Percentiles rank a stretch among this genome's conserved stretches.
These are phyloP conservation scores for Schizonepeta tenuifolia DNA, from an alignment of 257 asterid genomes.

Conservation along the genomic window DNA sequence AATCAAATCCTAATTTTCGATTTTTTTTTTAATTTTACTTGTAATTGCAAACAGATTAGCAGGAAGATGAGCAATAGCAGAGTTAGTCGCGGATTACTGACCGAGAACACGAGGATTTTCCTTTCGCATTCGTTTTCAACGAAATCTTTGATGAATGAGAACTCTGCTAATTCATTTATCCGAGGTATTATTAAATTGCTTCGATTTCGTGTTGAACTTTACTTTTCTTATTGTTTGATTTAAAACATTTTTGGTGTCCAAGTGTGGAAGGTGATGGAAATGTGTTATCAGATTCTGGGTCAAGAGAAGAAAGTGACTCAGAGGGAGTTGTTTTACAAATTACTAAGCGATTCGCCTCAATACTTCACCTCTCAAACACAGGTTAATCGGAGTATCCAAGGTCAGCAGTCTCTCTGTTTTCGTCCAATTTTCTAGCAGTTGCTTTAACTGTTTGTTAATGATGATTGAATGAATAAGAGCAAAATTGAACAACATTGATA, in stretches of 20 bases:
- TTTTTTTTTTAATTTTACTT: background rate
- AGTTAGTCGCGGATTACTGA: conserved; percentile 71
- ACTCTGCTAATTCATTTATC: conserved; percentile 61
- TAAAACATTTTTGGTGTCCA: conserved; percentile 8
- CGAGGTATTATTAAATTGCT: conserved; percentile 60
- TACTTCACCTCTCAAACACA: conserved; percentile 74
- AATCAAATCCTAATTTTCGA: background rate
- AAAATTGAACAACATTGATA: background rate
- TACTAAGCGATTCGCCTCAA: conserved; percentile 78
- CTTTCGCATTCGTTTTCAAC: conserved; percentile 72
- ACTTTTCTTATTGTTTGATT: background rate
- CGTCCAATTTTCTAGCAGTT: background rate
- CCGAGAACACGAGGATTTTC: conserved; percentile 63
- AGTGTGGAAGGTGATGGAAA: conserved; percentile 98
- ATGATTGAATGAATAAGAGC: background rate
- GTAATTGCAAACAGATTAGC: conserved; percentile 51
- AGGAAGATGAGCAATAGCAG: conserved; percentile 74
- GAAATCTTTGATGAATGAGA: conserved; percentile 74
- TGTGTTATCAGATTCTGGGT: conserved; percentile 73
- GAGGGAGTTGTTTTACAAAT: conserved; percentile 85
- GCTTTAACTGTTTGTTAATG: background rate
- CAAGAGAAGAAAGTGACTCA: conserved; percentile 89
- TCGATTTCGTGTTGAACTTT: background rate
- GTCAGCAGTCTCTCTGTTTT: conserved; percentile 33
- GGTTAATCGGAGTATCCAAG: conserved; percentile 88